These are phyloP conservation scores for Aspergillus biplanus DNA, from an alignment of 495 filamentous ascomycete species.

Conservation along the genomic window DNA sequence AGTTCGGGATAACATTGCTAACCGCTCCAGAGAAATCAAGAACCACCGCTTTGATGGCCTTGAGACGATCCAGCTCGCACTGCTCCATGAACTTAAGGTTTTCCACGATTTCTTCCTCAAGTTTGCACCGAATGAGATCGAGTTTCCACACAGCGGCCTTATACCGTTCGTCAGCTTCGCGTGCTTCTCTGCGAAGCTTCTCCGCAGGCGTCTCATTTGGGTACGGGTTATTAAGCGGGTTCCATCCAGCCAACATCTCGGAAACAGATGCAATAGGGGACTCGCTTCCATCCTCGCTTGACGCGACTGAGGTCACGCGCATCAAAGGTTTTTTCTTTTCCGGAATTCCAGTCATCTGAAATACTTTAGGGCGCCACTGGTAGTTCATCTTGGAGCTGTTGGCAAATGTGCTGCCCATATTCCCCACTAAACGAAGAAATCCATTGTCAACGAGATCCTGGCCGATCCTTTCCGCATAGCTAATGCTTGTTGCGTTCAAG, in stretches of 20 bases:
- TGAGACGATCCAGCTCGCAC: conserved; percentile 93
- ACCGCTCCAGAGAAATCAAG: conserved; percentile 97
- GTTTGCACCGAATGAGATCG: conserved; percentile 85
- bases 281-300: conserved; percentile 60
- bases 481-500: conserved; percentile 79
- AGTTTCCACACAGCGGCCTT: conserved; percentile 82
- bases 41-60: conserved; percentile 96
- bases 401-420: conserved; percentile 92
- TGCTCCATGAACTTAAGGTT: conserved; percentile 97
- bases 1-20: conserved; percentile 94
- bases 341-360: conserved; percentile 82
- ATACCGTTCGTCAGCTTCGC: conserved; percentile 92
- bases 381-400: conserved; percentile 98
- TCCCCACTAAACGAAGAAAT: conserved; percentile 88
- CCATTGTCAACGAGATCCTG: conserved; percentile 89
- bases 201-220: conserved; percentile 90
- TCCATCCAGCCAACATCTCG: conserved; percentile 90
- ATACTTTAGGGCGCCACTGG: conserved; percentile 93
- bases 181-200: conserved; percentile 83
- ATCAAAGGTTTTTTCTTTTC: conserved; percentile 78
- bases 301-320: conserved; percentile 69
- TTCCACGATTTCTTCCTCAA: conserved; percentile 92
- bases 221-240: conserved; percentile 83
- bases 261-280: conserved; percentile 79
- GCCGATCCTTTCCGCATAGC: conserved; percentile 88